phyloP scores from a whole-genome alignment of 1,139 yeast species.

The Debaryomyces coudertii region DNA sequence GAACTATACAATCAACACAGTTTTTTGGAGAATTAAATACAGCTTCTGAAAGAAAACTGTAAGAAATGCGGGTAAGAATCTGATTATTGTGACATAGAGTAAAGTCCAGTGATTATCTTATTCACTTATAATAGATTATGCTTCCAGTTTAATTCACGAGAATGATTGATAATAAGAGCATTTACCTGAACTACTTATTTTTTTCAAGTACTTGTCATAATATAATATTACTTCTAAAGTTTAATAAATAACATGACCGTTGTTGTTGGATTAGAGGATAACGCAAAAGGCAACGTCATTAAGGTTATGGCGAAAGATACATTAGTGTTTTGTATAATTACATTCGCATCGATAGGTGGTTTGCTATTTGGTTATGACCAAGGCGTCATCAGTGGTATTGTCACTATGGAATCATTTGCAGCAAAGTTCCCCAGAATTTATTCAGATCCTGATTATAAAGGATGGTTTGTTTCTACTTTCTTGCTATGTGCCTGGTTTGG shows the following conservation, averaged over 20 bases:
- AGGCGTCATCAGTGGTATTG: constrained; percentile 71
- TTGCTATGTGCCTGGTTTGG: constrained; percentile 28
- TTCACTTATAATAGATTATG: not conserved
- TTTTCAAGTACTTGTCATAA: too few species aligned
- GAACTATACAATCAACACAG: not conserved
- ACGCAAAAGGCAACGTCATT: constrained; percentile 10
- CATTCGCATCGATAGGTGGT: constrained; percentile 27
- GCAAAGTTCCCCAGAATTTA: constrained; percentile 19
- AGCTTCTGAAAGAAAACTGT: not conserved
- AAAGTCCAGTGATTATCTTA: not conserved
- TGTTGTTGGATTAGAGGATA: constrained; percentile 4
- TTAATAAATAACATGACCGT: not conserved
- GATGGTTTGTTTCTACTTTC: constrained; percentile 28
- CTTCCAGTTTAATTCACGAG: not conserved
- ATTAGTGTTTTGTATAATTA: constrained; percentile 18
- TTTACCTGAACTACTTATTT: too few species aligned
- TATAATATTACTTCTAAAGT: not conserved
- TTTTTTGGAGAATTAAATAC: not conserved
- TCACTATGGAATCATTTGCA: constrained; percentile 42
- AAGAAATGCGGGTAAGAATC: not conserved
- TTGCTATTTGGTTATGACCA: constrained; percentile 73
- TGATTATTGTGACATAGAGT: not conserved
- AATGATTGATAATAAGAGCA: not conserved
- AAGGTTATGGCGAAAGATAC: constrained; percentile 17
- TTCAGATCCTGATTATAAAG: constrained; percentile 24